phyloP scores from a whole-genome alignment of 768 basidiomycete species.

The Boletus insuetus region DNA sequence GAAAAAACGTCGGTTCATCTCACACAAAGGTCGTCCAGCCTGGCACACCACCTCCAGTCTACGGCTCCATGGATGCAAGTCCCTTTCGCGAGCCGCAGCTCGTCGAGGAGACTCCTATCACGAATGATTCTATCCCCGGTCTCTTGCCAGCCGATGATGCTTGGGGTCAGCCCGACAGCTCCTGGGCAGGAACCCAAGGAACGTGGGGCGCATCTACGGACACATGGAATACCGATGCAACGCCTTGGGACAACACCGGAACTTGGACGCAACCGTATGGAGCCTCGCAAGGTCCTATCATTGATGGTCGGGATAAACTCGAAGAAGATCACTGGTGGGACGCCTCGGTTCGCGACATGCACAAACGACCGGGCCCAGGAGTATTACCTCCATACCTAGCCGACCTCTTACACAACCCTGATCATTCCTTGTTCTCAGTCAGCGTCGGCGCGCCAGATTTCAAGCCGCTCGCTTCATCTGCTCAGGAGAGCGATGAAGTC shows the following conservation, averaged over 20 bases:
- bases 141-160: constrained; percentile 36
- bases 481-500: constrained; percentile 18
- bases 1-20: constrained; percentile 35
- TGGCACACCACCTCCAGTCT: constrained; percentile 27
- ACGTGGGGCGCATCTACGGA: constrained; percentile 15
- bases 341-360: constrained; percentile 40
- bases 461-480: constrained; percentile 20
- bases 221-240: constrained; percentile 19
- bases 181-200: constrained; percentile 15
- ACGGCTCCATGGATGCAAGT: constrained; percentile 20
- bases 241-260: constrained; percentile 25
- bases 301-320: constrained; percentile 56
- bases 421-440: constrained; percentile 70
- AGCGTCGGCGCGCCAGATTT: constrained; percentile 38
- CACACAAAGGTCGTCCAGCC: constrained; percentile 35
- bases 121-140: constrained; percentile 35
- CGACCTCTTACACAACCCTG: constrained; percentile 65
- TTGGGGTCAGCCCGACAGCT: constrained; percentile 15
- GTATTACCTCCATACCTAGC: constrained; percentile 67
- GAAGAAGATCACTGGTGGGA: constrained; percentile 78
- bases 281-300: constrained; percentile 35
- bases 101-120: constrained; percentile 41
- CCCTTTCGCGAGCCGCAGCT: constrained; percentile 57
- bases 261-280: constrained; percentile 25
- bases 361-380: constrained; percentile 64